phyloP scores from a whole-genome alignment of 176 grass and related monocot genomes.

The Oryza meyeriana region DNA sequence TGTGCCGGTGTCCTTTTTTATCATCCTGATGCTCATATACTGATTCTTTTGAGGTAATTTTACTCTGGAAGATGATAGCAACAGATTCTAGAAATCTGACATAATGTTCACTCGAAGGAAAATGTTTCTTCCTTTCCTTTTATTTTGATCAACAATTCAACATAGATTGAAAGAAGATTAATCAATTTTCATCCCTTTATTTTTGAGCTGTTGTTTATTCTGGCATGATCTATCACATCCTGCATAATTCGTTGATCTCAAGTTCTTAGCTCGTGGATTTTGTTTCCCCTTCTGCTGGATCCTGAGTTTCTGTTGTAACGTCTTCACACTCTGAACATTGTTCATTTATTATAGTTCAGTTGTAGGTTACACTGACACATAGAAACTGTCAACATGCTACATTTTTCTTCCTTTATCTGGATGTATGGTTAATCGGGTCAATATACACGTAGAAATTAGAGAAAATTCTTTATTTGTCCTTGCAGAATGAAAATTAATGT shows the following conservation, averaged over 20 bases:
- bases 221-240: background rate
- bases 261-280: background rate
- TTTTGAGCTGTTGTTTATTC: background rate
- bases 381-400: background rate
- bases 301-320: background rate
- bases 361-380: background rate
- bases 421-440: background rate
- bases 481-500: background rate
- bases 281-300: background rate
- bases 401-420: background rate
- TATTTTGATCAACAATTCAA: background rate
- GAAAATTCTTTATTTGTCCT: background rate
- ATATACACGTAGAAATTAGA: background rate
- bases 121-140: background rate
- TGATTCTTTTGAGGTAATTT: background rate
- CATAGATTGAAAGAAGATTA: background rate
- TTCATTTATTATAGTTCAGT: background rate
- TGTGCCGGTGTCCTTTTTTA: background rate
- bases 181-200: background rate
- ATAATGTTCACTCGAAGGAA: background rate
- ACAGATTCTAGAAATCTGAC: background rate
- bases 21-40: background rate
- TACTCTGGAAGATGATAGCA: background rate
- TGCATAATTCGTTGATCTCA: background rate
- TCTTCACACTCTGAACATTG: background rate